Evolutionary conservation across 1,284 basidiomycete species (phyloP).

Genomic region (Volvariella volvacea): DNA sequence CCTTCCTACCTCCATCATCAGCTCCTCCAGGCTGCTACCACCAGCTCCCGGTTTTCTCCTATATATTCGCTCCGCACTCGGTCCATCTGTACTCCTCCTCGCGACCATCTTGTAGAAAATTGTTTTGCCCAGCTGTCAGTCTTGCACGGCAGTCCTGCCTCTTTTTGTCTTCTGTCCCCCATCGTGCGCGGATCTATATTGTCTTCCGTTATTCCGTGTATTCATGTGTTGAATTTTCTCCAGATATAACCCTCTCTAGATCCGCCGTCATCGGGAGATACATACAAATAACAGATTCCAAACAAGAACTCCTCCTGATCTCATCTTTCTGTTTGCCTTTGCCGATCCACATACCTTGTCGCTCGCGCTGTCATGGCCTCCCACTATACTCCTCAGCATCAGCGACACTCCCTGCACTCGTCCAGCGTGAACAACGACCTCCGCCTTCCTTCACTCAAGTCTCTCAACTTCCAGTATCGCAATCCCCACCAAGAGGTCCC

Average conservation of each 20-base stretch:
- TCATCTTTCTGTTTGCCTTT: slow-evolving; percentile 23
- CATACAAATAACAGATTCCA: slow-evolving; percentile 29
- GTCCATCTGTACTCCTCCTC: slow-evolving; percentile 9
- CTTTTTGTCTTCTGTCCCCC: slow-evolving; percentile 9
- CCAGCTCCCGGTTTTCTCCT: slow-evolving; percentile 4
- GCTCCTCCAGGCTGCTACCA: slow-evolving; percentile 2
- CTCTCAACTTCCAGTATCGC: slow-evolving; percentile 50
- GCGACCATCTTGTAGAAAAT: slow-evolving; percentile 1
- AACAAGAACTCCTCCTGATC: slow-evolving; percentile 28
- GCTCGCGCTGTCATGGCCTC: slow-evolving; percentile 28
- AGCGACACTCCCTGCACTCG: slow-evolving; percentile 27
- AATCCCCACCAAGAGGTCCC: slow-evolving; percentile 16
- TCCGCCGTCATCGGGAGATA: slow-evolving; percentile 54
- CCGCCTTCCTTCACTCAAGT: slow-evolving; percentile 60
- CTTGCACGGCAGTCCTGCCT: slow-evolving; percentile 1
- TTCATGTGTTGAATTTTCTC: slow-evolving; percentile 10
- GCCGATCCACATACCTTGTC: slow-evolving; percentile 21
- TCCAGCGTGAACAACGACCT: slow-evolving; percentile 32
- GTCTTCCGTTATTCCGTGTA: slow-evolving; percentile 3
- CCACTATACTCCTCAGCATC: slow-evolving; percentile 31
- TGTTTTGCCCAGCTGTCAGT: neutral
- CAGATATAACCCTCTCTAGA: slow-evolving; percentile 23
- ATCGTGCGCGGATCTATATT: slow-evolving; percentile 3
- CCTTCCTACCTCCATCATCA: slow-evolving; percentile 8
- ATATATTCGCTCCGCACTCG: neutral